phyloP scores from a whole-genome alignment of 2,329 filamentous ascomycete genomes.

The Salinomyces thailandicus region DNA sequence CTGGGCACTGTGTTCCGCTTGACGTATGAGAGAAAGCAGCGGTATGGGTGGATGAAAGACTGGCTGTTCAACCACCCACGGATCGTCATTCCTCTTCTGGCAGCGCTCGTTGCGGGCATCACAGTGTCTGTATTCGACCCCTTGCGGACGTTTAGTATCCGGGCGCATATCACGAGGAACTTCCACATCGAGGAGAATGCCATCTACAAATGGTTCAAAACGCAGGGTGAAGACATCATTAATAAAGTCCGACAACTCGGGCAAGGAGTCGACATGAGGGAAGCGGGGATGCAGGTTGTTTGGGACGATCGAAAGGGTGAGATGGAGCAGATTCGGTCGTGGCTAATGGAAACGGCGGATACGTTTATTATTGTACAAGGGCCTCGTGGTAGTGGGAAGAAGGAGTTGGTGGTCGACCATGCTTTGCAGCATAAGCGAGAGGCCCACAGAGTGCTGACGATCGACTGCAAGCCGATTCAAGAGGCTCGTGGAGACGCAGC shows the following conservation, averaged over 20 bases:
- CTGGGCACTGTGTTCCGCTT: conserved; percentile 67
- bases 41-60: conserved; percentile 69
- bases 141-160: conserved; percentile 86
- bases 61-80: conserved; percentile 80
- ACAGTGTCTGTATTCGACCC: conserved; percentile 90
- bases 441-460: conserved; percentile 65
- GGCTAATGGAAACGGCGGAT: conserved; percentile 78
- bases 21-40: conserved; percentile 71
- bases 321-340: conserved; percentile 71
- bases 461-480: conserved; percentile 89
- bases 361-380: conserved; percentile 93
- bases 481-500: conserved; percentile 80
- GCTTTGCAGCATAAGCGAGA: conserved; percentile 52
- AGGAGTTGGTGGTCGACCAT: conserved; percentile 76
- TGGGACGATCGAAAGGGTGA: conserved; percentile 79
- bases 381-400: conserved; percentile 82
- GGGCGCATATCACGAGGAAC: conserved; percentile 69
- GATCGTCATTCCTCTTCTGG: conserved; percentile 73
- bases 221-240: conserved; percentile 54
- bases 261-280: conserved; percentile 36
- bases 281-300: conserved; percentile 65
- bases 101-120: conserved; percentile 68
- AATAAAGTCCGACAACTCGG: conserved; percentile 39
- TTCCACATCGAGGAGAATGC: conserved; percentile 64
- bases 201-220: conserved; percentile 71